Base-by-base conservation (phyloP, 192 early-diverging fungal species). In the Martensiomyces pterosporus region DNA sequence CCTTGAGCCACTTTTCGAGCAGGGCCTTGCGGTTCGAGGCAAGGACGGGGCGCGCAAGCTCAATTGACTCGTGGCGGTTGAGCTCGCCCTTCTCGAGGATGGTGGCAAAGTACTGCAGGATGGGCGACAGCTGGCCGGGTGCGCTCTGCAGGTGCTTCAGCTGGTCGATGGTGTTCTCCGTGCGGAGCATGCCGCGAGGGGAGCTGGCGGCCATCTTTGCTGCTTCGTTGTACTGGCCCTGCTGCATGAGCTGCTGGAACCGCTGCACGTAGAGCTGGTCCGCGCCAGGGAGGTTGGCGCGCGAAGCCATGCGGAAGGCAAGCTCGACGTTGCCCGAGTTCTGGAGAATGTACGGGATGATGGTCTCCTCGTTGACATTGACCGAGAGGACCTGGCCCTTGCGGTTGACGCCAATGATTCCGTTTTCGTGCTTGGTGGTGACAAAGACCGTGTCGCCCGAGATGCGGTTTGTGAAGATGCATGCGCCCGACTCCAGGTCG, bases 381-480 rank as follows among this genome's bases (percentile, higher is more conserved):
- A 99, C 94, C 14, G 96, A 97, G 16, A 97, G 80, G 6, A 99
- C 94, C 84, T 91, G 64, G 39, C 96, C 96, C 67, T 92, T 94
- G 55, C 91, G 83, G 74, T 99, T 99, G 47, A 99, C 86, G 33
- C 85, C 92, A 55, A 99, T 88, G 21, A 99, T 83, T 38, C 96
- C 96, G 47, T 85, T 81, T 38, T 93, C 82, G 49, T 93, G 81
- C 60, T 93, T 92, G 33, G 92, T 84, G 49, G 94, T 94, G 13
- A 92, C 89, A 85, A 99, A 99, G 43, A 99, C 91, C n/a, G 96
- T 96, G 46, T 97, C 96, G 16, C 88, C 89, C 60, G 86, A 91
- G 56, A 97, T 96, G 47, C 96, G 82, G 78, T 99, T 97, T 84
- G 92, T 92, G 78, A 92, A 99, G 42, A 99, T 85, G 68, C 92